Evolutionary conservation across 148 eudicot species (phyloP).

Genomic region (Camellia granthamiana): DNA sequence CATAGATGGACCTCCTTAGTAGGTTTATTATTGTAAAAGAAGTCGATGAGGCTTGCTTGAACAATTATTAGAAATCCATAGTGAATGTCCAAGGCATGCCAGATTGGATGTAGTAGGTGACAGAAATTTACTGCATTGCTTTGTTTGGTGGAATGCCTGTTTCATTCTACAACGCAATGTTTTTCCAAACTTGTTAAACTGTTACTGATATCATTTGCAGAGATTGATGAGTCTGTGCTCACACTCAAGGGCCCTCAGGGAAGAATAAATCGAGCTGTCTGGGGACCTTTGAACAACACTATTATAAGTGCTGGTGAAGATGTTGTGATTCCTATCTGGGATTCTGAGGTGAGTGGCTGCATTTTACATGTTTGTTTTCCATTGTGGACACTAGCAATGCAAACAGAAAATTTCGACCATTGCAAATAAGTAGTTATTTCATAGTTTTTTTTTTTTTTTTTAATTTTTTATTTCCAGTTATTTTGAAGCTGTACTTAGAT

Average conservation of each 20-base stretch:
- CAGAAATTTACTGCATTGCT: neutral
- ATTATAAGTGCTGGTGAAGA: conserved; percentile 95
- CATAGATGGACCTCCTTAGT: too few species aligned
- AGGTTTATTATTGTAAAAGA: too few species aligned
- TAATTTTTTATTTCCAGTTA: neutral
- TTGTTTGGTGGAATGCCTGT: neutral
- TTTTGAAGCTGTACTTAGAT: neutral
- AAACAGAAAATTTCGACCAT: neutral
- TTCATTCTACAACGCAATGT: neutral
- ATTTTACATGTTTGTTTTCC: neutral
- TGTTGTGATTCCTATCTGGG: conserved; percentile 84
- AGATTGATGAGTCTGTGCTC: conserved; percentile 62
- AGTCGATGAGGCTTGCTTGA: too few species aligned
- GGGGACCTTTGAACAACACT: conserved; percentile 91
- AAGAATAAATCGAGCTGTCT: conserved; percentile 91
- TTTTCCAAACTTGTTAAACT: neutral
- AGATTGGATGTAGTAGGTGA: neutral
- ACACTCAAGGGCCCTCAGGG: conserved; percentile 77
- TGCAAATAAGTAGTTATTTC: neutral
- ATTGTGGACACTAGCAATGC: neutral
- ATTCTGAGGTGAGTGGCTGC: conserved; percentile 57
- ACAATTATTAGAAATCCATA: too few species aligned
- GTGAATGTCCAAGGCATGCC: neutral
- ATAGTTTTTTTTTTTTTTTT: neutral
- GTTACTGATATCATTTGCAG: conserved; percentile 35